These are phyloP conservation scores for Colletotrichum nymphaeae DNA, from an alignment of 2,329 filamentous ascomycete species.

Conservation along the genomic window DNA sequence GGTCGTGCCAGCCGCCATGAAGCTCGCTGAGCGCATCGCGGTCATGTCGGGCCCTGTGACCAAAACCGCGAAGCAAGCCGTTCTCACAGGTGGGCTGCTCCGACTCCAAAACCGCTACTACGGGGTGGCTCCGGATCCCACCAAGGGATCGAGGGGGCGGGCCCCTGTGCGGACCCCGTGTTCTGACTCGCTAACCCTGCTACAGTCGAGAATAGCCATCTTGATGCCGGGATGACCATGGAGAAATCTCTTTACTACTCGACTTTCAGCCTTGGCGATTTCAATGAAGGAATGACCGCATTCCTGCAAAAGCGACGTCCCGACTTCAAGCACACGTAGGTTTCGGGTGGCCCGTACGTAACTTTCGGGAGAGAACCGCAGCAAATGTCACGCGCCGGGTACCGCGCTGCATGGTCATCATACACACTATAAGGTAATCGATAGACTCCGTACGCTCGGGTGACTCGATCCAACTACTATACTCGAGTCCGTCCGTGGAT, in stretches of 20 bases:
- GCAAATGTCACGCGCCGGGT: not conserved
- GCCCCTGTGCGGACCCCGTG: not conserved
- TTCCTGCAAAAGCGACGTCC: slow-evolving; percentile 53
- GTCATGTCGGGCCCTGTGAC: slow-evolving; percentile 52
- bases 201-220: slow-evolving; percentile 53
- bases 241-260: slow-evolving; percentile 51
- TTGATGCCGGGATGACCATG: slow-evolving; percentile 51
- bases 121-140: not conserved
- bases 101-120: not conserved
- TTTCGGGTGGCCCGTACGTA: slow-evolving; percentile 12
- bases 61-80: slow-evolving; percentile 55
- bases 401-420: not conserved
- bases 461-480: not conserved
- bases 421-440: not conserved
- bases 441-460: not conserved
- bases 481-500: not conserved
- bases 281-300: slow-evolving; percentile 52
- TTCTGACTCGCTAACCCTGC: slow-evolving; percentile 37
- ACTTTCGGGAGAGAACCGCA: slow-evolving; percentile 7
- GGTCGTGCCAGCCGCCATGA: slow-evolving; percentile 51
- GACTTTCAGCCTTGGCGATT: slow-evolving; percentile 51
- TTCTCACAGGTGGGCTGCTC: slow-evolving; percentile 50
- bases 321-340: slow-evolving; percentile 38
- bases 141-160: not conserved
- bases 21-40: slow-evolving; percentile 52